phyloP scores from a whole-genome alignment of 148 eudicot species.

The Chenopodium suecicum region DNA sequence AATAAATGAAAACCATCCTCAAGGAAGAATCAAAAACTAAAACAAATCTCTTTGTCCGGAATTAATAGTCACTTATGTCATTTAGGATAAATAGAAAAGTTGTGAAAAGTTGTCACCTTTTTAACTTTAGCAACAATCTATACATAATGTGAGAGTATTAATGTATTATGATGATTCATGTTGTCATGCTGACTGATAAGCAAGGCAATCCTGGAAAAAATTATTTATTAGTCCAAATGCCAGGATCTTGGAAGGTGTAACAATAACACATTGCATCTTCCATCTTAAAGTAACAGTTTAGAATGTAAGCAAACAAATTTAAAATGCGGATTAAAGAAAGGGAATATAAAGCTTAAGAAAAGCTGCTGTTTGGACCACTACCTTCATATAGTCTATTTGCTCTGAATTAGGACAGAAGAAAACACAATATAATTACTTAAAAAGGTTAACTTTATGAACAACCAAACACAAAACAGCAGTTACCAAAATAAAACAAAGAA shows the following conservation, averaged over 20 bases:
- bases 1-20: not conserved
- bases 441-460: slow-evolving; percentile 1
- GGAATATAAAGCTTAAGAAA: not conserved
- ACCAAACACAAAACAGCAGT: slow-evolving; percentile 12
- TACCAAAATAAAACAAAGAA: slow-evolving; percentile 7
- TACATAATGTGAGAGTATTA: no score
- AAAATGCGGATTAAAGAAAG: not conserved
- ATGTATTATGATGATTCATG: not conserved
- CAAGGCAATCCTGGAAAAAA: not conserved
- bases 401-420: slow-evolving; percentile 4
- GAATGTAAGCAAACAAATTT: not conserved
- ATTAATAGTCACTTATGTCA: not conserved
- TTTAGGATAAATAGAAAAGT: no score
- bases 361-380: slow-evolving; percentile 4
- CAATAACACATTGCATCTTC: not conserved
- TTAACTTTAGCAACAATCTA: no score
- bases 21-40: not conserved
- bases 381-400: not conserved
- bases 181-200: not conserved
- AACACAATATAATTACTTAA: not conserved
- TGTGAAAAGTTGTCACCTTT: no score
- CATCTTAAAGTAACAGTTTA: not conserved
- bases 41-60: not conserved
- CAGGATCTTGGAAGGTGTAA: not conserved
- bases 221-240: not conserved